Evolutionary conservation across 2,329 filamentous ascomycete species (phyloP).

Genomic region (Colletotrichum siamense): DNA sequence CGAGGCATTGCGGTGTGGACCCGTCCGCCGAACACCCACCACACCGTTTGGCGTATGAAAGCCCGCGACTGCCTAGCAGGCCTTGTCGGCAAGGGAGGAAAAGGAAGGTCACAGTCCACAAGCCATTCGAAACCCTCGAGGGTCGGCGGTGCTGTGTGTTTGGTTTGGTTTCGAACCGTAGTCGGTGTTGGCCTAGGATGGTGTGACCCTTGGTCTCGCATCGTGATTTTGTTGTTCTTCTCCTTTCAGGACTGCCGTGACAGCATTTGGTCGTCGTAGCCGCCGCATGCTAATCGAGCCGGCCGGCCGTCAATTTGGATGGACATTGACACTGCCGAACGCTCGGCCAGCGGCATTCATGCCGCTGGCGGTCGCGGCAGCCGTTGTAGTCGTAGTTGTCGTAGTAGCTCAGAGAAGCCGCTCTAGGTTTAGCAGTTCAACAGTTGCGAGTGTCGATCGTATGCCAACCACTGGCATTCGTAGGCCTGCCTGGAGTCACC

Average conservation of each 20-base stretch:
- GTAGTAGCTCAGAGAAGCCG: neutral
- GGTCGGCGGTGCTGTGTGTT: neutral
- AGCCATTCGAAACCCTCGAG: neutral
- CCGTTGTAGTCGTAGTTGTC: neutral
- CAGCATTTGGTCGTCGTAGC: neutral
- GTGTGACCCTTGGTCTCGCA: conserved; percentile 2
- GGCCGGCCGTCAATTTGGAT: neutral
- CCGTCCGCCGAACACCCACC: neutral
- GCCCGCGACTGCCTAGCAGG: neutral
- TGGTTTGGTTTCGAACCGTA: conserved; percentile 11
- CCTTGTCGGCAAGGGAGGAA: neutral
- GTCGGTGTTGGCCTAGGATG: neutral
- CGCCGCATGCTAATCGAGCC: neutral
- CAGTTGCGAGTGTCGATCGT: conserved; percentile 6
- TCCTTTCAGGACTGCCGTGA: neutral
- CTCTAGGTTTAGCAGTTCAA: neutral
- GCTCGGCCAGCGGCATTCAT: neutral
- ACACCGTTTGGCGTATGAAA: neutral
- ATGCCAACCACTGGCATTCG: conserved; percentile 1
- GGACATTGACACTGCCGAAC: neutral
- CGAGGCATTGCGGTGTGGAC: neutral
- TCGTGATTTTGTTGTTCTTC: neutral
- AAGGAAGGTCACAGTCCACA: neutral
- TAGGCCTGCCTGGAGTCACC: neutral
- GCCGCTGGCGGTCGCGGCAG: neutral